These are phyloP conservation scores for Monosporascus sp. DNA, from an alignment of 2,329 filamentous ascomycete species.

Conservation along the genomic window DNA sequence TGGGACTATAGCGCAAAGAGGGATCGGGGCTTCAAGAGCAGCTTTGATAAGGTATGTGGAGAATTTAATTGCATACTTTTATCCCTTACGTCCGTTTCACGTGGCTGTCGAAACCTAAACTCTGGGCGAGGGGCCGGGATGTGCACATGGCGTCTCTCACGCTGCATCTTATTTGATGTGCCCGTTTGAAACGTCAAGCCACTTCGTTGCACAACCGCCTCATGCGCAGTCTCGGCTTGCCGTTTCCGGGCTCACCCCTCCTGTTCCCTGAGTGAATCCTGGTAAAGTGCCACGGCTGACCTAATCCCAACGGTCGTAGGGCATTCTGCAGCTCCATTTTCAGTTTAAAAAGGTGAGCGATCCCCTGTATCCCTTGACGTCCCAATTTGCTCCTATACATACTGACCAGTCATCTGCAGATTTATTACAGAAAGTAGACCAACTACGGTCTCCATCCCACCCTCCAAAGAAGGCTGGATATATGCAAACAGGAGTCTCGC, in stretches of 20 bases:
- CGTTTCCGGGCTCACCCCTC: constrained; percentile 9
- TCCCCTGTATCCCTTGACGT: constrained; percentile 2
- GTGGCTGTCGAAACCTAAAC: constrained; percentile 3
- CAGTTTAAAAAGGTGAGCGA: constrained; percentile 88
- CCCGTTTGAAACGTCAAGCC: constrained; percentile 8
- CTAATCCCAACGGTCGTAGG: constrained; percentile 43
- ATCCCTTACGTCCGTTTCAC: constrained; percentile 12
- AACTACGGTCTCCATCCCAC: neutral
- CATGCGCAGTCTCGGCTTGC: constrained; percentile 8
- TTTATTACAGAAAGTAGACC: constrained; percentile 34
- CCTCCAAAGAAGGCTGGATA: neutral
- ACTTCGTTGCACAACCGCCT: constrained; percentile 7
- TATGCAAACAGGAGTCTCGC: neutral
- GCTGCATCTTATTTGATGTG: constrained; percentile 6
- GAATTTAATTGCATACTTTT: constrained; percentile 3
- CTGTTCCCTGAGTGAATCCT: constrained; percentile 8
- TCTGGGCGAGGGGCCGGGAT: constrained; percentile 1
- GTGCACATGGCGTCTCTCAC: constrained; percentile 4
- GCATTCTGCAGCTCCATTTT: constrained; percentile 93
- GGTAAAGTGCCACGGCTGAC: constrained; percentile 17
- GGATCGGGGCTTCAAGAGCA: constrained; percentile 91
- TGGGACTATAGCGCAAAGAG: constrained; percentile 98
- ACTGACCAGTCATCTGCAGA: constrained; percentile 24
- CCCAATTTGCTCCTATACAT: neutral
- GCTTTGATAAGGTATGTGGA: constrained; percentile 86